Base-by-base conservation (phyloP, 495 filamentous ascomycete species). In the Platismatia glauca region DNA sequence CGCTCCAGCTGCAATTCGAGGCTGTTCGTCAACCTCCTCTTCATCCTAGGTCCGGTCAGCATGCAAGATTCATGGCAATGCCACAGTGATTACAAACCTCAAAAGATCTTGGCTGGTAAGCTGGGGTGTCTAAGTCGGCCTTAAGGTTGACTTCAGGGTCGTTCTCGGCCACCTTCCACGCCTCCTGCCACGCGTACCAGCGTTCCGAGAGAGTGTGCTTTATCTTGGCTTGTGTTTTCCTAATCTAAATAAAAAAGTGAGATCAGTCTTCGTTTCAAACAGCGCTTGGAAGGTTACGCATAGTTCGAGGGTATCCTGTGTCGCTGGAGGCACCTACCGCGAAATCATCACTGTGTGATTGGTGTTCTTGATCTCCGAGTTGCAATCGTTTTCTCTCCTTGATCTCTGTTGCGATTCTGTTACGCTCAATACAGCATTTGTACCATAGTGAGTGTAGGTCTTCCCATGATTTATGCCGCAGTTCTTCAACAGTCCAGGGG, bases 381-480 rank as follows among this genome's bases (percentile, higher is more conserved):
- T 84, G 76, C 61, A 89, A 63, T 70, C 86, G 79, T 18, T 77
- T 64, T 66, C 84, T 79, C 76, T 94, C 90, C 62, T 80, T 71
- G 20, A 77, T 75, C 60, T 86, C 84, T 18, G 95, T 97, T n/a
- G 83, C 82, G 68, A 97, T 82, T 56, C 89, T 83, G 73, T 99
- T 99, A 67, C 88, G 82, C 75, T 99, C 95, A 78, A 90, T 95
- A 64, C 84, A 79, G 72, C 95, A 99, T 37, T 91, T 84, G 89
- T 91, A 97, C 94, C 94, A 99, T 63, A 99, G 80, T 58, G 75
- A 75, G 70, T 97, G 92, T 55, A 99, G 76, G 73, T 97, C 93
- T 50, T 97, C 90, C 91, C 91, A 99, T 61, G 84, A 87, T 76
- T 96, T 95, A 55, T 81, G 75, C 43, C 91, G 83, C 58, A 99